Evolutionary conservation across 2,329 filamentous ascomycete genomes (phyloP), one percentile per base, ranked within the genome.

Genomic region (Thelonectria discophora): DNA sequence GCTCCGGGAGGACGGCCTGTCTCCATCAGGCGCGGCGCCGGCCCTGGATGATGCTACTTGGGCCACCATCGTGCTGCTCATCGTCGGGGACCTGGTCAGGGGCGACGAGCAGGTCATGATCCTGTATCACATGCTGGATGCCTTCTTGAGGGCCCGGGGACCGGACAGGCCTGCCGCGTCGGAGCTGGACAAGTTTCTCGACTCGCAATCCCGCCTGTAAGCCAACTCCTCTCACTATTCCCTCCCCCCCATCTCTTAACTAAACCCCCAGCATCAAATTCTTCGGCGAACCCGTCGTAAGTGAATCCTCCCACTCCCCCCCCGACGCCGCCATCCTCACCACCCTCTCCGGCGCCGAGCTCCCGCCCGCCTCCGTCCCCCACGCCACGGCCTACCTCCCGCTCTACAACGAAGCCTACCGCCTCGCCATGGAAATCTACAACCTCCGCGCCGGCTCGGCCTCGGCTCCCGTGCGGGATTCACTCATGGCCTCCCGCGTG

Each of bases 31-130:
- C 15, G 42, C 1, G 27, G 46, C 17, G 27, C 51, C 60, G 9
- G 48, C 53, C n/a, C 46, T 62, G 20, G 60, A 62, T 30, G 60
- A 59, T 12, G 48, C 55, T 2, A 62, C 60, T 9, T 62, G 60
- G 60, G 60, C 60, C 10, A 62, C 60, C 24, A 62, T 62, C 17
- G 7, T 62, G 20, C 50, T 62, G 21, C 50, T 62, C 3, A 62
- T 59, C 18, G 60, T 62, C 8, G 60, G 55, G 1, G 60, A 62
- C 32, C 45, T 62, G 5, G 51, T 62, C 10, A 47, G 55, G 8
- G 60, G 60, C 13, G 60, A 62, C 32, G 60, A 62, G 55, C 60
- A 62, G 48, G 55, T 62, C 55, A 62, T 62, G 60, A 62, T 62
- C 2, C 13, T 62, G 20, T 62, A 62, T 21, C 60, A 62, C 34